Evolutionary conservation across 306 rosid species (phyloP).

Genomic region (Quercus dentata): DNA sequence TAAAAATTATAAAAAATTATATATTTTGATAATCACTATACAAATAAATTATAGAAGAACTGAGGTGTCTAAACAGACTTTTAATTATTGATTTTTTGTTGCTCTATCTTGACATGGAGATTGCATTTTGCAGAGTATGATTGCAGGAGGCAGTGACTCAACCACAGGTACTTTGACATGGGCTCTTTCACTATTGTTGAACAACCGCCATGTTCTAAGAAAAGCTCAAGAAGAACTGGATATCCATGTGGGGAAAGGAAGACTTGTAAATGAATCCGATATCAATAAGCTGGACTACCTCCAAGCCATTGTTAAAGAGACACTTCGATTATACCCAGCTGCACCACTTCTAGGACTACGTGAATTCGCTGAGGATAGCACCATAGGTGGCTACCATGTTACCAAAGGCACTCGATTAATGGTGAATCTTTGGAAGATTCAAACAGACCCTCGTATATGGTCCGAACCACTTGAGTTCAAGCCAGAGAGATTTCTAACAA

Average conservation of each 20-base stretch:
- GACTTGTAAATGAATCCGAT: conserved; percentile 45
- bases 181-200: conserved; percentile 37
- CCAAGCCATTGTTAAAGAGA: conserved; percentile 50
- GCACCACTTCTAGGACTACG: conserved; percentile 42
- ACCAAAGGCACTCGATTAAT: conserved; percentile 44
- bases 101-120: no score
- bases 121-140: background rate
- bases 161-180: conserved; percentile 39
- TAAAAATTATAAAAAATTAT: no score
- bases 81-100: no score
- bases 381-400: conserved; percentile 35
- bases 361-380: conserved; percentile 38
- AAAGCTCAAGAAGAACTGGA: conserved; percentile 48
- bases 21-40: no score
- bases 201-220: conserved; percentile 23
- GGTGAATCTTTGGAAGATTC: conserved; percentile 50
- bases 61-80: no score
- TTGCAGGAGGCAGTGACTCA: conserved; percentile 45
- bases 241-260: conserved; percentile 40
- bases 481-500: conserved; percentile 52
- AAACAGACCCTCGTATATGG: conserved; percentile 47
- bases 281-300: conserved; percentile 42
- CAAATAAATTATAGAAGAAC: no score
- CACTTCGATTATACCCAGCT: conserved; percentile 45
- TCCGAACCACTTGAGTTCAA: conserved; percentile 42